These are phyloP conservation scores for Colletotrichum filicis DNA, from an alignment of 2,329 filamentous ascomycete genomes.

Conservation along the genomic window DNA sequence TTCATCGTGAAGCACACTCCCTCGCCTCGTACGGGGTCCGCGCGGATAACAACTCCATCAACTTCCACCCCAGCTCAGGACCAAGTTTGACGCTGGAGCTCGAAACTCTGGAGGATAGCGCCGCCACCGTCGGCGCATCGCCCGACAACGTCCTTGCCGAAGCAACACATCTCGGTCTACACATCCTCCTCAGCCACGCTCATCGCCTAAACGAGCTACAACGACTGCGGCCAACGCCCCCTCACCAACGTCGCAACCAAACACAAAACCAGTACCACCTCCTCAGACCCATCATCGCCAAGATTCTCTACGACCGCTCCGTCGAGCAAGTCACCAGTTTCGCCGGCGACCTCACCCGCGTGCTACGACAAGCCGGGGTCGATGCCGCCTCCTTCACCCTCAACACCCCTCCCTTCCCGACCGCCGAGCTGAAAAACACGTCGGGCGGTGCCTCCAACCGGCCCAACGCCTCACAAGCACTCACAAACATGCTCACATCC, in stretches of 20 bases:
- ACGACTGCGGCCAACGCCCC: slow-evolving; percentile 68
- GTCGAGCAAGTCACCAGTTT: slow-evolving; percentile 52
- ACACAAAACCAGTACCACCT: slow-evolving; percentile 61
- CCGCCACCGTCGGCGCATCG: slow-evolving; percentile 43
- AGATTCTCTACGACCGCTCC: slow-evolving; percentile 56
- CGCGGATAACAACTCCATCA: slow-evolving; percentile 67
- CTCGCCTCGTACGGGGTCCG: slow-evolving; percentile 78
- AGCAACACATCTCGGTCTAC: slow-evolving; percentile 72
- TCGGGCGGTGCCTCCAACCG: slow-evolving; percentile 47
- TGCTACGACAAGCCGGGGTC: slow-evolving; percentile 59
- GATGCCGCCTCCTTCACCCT: slow-evolving; percentile 54
- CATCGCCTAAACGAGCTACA: slow-evolving; percentile 80
- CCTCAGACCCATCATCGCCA: slow-evolving; percentile 62
- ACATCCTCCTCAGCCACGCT: slow-evolving; percentile 81
- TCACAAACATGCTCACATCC: slow-evolving; percentile 55
- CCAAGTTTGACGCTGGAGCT: slow-evolving; percentile 76
- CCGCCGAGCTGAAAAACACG: slow-evolving; percentile 41
- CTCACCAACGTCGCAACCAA: slow-evolving; percentile 50
- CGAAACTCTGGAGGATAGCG: slow-evolving; percentile 43
- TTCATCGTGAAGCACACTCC: slow-evolving; percentile 82
- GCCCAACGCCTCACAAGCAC: slow-evolving; percentile 53
- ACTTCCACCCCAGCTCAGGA: slow-evolving; percentile 62
- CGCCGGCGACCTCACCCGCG: slow-evolving; percentile 54
- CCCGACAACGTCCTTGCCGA: slow-evolving; percentile 68
- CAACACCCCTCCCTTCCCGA: slow-evolving; percentile 47